These are phyloP conservation scores for Helotiales sp. DNA, from an alignment of 2,329 filamentous ascomycete genomes.

Conservation along the genomic window DNA sequence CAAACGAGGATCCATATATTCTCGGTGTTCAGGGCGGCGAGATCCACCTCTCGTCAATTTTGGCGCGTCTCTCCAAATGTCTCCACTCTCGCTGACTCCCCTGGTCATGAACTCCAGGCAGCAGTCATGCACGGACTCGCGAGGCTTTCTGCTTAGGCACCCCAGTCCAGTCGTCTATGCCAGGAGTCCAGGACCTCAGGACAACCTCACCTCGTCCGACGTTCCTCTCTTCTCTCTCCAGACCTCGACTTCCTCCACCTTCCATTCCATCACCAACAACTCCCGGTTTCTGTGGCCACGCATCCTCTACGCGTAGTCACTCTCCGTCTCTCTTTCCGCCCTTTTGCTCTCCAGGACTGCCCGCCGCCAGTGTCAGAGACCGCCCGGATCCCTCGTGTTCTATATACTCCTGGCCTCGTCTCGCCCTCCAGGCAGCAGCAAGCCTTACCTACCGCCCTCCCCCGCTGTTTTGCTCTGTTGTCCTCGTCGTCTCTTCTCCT, in stretches of 20 bases:
- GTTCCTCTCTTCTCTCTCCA: not conserved
- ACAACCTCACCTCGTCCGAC: constrained; percentile 21
- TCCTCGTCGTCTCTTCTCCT: constrained; percentile 10
- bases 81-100: not conserved
- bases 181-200: not conserved
- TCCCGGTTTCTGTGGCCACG: constrained; percentile 21
- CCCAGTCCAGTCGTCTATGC: not conserved
- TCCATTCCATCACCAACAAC: constrained; percentile 21
- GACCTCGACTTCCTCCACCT: constrained; percentile 19
- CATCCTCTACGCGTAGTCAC: constrained; percentile 29
- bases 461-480: not conserved
- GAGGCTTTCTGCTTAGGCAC: constrained; percentile 27
- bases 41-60: not conserved
- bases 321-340: constrained; percentile 10
- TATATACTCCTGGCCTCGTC: constrained; percentile 29
- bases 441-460: constrained; percentile 26
- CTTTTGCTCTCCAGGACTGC: constrained; percentile 4
- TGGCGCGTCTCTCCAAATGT: not conserved
- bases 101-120: constrained; percentile 25
- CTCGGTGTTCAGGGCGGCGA: not conserved
- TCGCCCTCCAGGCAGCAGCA: constrained; percentile 31
- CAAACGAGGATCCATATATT: not conserved
- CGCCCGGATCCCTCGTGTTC: constrained; percentile 20
- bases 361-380: not conserved
- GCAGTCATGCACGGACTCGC: constrained; percentile 26